A percentile compares a stretch with the other conserved stretches of the same genome.
Conservation (phyloP, 768 basidiomycete species). For the Mycena indigotica region DNA sequence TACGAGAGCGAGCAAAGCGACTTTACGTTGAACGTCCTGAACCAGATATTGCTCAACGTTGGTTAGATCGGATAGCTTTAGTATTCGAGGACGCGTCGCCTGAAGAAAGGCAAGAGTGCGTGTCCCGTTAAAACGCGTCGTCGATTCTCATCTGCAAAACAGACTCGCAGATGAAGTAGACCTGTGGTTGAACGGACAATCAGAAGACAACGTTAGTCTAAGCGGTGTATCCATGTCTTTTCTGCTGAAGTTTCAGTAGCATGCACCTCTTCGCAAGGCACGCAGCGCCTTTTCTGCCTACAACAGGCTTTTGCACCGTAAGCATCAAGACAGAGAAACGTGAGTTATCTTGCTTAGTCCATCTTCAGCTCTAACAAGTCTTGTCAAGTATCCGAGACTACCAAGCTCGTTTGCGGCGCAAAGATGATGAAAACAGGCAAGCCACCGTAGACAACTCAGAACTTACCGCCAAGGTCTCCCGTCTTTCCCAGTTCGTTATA, state of each 20-base stretch:
- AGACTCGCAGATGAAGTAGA: slow-evolving; percentile 49
- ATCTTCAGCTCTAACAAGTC: background rate
- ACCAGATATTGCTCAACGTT: slow-evolving; percentile 38
- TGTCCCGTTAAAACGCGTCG: too few relatives aligned
- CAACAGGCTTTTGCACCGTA: slow-evolving; percentile 13
- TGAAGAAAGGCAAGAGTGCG: too few relatives aligned
- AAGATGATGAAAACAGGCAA: slow-evolving; percentile 1
- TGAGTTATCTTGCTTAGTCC: background rate
- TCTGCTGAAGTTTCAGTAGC: slow-evolving; percentile 18
- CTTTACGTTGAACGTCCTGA: slow-evolving; percentile 62
- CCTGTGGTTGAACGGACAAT: slow-evolving; percentile 48
- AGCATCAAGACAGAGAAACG: slow-evolving; percentile 5
- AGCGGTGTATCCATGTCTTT: slow-evolving; percentile 8
- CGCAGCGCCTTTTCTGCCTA: slow-evolving; percentile 16
- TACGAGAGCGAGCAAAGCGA: slow-evolving; percentile 60
- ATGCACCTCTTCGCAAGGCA: slow-evolving; percentile 33
- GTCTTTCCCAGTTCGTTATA: slow-evolving; percentile 12
- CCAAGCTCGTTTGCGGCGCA: background rate
- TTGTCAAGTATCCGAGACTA: slow-evolving; percentile 1
- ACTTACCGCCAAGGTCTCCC: slow-evolving; percentile 4
- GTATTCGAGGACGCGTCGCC: slow-evolving; percentile 44
- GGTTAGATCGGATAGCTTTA: slow-evolving; percentile 39
- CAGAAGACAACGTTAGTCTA: slow-evolving; percentile 37
- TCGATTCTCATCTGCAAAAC: too few relatives aligned
- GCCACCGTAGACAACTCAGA: slow-evolving; percentile 11